These are phyloP conservation scores for Talaromyces wortmannii DNA, from an alignment of 495 filamentous ascomycete species.

Conservation along the genomic window DNA sequence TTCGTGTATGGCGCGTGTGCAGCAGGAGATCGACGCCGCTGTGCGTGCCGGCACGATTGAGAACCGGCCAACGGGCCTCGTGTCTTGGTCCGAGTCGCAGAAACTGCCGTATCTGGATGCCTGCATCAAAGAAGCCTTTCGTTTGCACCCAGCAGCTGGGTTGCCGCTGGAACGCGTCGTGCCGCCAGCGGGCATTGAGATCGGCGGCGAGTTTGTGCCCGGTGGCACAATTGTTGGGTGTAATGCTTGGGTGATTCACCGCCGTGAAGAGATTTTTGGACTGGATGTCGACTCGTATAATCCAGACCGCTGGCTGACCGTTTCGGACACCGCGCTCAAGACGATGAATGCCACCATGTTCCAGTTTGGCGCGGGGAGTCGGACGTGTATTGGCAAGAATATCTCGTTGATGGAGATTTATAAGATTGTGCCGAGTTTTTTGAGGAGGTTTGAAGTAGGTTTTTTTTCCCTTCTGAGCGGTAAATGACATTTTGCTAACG, in stretches of 20 bases:
- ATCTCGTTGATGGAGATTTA: constrained; percentile 74
- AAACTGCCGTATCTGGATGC: constrained; percentile 55
- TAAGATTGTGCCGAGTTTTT: constrained; percentile 67
- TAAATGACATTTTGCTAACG: no score
- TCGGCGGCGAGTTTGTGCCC: constrained; percentile 45
- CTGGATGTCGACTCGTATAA: constrained; percentile 47
- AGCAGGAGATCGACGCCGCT: constrained; percentile 47
- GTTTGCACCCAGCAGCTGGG: constrained; percentile 56
- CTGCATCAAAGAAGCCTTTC: constrained; percentile 60
- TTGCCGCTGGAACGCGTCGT: constrained; percentile 46
- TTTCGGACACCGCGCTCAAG: constrained; percentile 37
- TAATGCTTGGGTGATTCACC: constrained; percentile 56
- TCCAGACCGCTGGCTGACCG: constrained; percentile 54
- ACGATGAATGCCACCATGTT: constrained; percentile 54
- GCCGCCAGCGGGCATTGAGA: constrained; percentile 18
- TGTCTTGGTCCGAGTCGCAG: constrained; percentile 54
- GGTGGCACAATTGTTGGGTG: constrained; percentile 59
- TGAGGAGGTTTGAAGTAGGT: constrained; percentile 66
- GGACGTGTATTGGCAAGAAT: constrained; percentile 67
- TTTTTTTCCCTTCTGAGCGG: no score
- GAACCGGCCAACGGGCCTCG: constrained; percentile 44
- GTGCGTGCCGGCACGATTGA: constrained; percentile 37
- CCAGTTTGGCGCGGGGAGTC: constrained; percentile 60
- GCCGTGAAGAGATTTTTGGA: constrained; percentile 51
- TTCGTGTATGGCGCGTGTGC: constrained; percentile 29